phyloP scores from a whole-genome alignment of 768 basidiomycete genomes.

The Termitomyces sp. region DNA sequence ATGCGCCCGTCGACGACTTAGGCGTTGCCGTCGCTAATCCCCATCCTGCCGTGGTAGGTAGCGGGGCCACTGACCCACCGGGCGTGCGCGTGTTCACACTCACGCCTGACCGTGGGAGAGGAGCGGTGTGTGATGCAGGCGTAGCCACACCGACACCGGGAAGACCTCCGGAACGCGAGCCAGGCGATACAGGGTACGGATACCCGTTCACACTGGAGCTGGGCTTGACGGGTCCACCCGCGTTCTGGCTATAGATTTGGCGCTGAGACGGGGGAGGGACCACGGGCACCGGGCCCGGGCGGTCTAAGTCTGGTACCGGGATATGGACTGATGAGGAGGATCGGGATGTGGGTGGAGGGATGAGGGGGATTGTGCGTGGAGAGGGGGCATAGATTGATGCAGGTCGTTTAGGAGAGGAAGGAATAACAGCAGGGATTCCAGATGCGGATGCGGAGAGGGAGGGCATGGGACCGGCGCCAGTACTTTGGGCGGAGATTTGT shows the following conservation, averaged over 20 bases:
- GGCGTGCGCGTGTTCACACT: neutral
- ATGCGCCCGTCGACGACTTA: neutral
- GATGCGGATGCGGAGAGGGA: neutral
- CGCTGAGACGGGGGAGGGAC: neutral
- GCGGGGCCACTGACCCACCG: neutral
- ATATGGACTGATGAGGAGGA: neutral
- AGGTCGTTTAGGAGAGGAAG: neutral
- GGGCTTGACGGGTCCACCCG: neutral
- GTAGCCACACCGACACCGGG: neutral
- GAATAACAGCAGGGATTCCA: neutral
- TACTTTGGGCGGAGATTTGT: neutral
- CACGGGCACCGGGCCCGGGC: neutral
- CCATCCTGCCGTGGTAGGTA: neutral
- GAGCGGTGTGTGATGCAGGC: neutral
- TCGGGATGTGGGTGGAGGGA: neutral
- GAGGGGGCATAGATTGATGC: neutral
- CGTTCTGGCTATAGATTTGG: constrained; percentile 1
- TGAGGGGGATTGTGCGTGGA: neutral
- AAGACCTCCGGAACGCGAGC: neutral
- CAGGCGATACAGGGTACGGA: neutral
- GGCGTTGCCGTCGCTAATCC: neutral
- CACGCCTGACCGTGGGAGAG: neutral
- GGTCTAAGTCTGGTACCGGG: neutral
- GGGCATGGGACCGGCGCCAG: neutral
- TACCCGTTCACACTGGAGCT: constrained; percentile 1